phyloP scores from a whole-genome alignment of 2,329 filamentous ascomycete genomes.

The Boeremia lycopersici region DNA sequence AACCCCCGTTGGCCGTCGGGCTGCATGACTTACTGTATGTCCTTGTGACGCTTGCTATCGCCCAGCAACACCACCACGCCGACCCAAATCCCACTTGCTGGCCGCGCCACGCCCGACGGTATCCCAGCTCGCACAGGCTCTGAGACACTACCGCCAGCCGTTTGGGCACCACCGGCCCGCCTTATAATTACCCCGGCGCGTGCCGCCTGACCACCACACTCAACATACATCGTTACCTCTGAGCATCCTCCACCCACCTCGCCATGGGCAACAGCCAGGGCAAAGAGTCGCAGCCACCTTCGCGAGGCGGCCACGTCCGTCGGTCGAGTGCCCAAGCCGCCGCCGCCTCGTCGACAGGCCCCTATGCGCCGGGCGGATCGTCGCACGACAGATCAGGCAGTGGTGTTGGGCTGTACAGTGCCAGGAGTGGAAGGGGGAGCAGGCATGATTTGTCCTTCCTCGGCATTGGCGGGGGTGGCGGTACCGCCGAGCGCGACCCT shows the following conservation, averaged over 20 bases:
- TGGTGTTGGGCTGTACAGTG: constrained; percentile 49
- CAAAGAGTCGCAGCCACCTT: constrained; percentile 53
- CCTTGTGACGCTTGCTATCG: constrained; percentile 47
- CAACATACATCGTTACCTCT: constrained; percentile 9
- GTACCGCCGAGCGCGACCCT: constrained; percentile 56
- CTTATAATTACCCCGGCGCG: constrained; percentile 26
- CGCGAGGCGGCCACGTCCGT: constrained; percentile 43
- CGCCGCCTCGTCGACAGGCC: constrained; percentile 36
- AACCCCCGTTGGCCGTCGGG: constrained; percentile 16
- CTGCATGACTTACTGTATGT: constrained; percentile 38
- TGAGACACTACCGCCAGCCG: constrained; percentile 6
- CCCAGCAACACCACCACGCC: constrained; percentile 20
- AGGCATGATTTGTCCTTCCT: constrained; percentile 66
- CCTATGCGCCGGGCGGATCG: constrained; percentile 28
- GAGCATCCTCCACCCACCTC: constrained; percentile 10
- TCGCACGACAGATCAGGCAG: constrained; percentile 39
- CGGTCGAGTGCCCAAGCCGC: constrained; percentile 41
- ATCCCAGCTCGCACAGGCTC: constrained; percentile 23
- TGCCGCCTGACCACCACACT: constrained; percentile 18
- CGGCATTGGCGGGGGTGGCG: constrained; percentile 59
- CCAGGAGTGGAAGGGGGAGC: constrained; percentile 59
- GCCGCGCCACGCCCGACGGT: constrained; percentile 15
- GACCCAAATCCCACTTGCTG: constrained; percentile 20
- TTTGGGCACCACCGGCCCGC: constrained; percentile 26
- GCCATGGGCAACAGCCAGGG: constrained; percentile 57